Evolutionary conservation across 2,329 filamentous ascomycete genomes (phyloP).

Genomic region (Venturia nashicola): DNA sequence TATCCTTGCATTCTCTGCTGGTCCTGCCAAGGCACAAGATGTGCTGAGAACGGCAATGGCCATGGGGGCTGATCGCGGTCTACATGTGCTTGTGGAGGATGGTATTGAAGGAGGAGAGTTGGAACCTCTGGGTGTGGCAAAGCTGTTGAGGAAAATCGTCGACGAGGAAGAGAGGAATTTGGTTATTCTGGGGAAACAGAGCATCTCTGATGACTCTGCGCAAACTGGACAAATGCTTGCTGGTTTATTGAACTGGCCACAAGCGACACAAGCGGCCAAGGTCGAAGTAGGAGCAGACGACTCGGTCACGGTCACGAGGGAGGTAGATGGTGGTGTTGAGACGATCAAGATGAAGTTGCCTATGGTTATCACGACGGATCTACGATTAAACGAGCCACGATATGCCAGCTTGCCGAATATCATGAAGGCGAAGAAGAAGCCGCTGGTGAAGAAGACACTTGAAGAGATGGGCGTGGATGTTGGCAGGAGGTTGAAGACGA

Average conservation of each 20-base stretch:
- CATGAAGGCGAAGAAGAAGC: constrained; percentile 99
- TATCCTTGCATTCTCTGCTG: constrained; percentile 80
- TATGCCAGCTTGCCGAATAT: constrained; percentile 96
- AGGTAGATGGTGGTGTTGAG: constrained; percentile 93
- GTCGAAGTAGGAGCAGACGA: constrained; percentile 62
- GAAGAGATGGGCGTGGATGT: constrained; percentile 69
- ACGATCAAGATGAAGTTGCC: constrained; percentile 77
- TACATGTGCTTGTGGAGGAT: constrained; percentile 47
- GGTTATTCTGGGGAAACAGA: constrained; percentile 92
- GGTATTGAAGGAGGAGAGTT: constrained; percentile 45
- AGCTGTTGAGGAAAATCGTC: constrained; percentile 68
- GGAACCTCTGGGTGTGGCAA: constrained; percentile 86
- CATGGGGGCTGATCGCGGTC: constrained; percentile 87
- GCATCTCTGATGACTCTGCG: constrained; percentile 88
- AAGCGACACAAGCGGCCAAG: constrained; percentile 86
- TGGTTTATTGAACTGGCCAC: constrained; percentile 79
- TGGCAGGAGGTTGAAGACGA: constrained; percentile 66
- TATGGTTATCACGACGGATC: constrained; percentile 87
- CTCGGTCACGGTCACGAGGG: constrained; percentile 64
- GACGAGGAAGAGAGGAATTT: constrained; percentile 80
- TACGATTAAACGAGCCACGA: constrained; percentile 86
- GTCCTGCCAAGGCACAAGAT: constrained; percentile 77
- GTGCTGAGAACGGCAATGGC: constrained; percentile 93
- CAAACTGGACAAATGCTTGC: constrained; percentile 99
- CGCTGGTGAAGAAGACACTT: constrained; percentile 80